Evolutionary conservation across 176 grass and related monocot genomes (phyloP), one percentile per base, ranked within the genome.

Genomic region (Lolium perenne): DNA sequence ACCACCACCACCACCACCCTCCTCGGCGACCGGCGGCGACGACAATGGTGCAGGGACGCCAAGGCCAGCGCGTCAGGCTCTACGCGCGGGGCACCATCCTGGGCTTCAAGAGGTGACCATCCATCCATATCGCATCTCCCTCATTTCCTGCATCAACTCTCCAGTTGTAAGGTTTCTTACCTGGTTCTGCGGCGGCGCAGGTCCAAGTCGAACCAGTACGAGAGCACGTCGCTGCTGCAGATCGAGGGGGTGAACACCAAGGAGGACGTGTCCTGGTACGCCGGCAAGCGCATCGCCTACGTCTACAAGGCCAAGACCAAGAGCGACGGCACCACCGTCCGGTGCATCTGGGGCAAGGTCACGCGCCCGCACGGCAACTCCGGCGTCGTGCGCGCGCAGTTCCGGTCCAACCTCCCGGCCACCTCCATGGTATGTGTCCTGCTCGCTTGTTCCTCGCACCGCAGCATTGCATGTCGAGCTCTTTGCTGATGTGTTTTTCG

Each of bases 261-360:
- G 85, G 92, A 94, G 63, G 89, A 90, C 35, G 92, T 92, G 3
- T 77, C 80, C 1, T 94, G 83, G 80, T 94, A 97, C 87, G 79
- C 87, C 49, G 87, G 92, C 78, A 94, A 90, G 89, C 74, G 83
- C 57, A 84, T 94, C 82, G 94, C 94, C 10, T 93, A 95, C 78
- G 56, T 95, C 63, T 95, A 95, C 91, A 95, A 89, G 94, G 94
- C 88, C 71, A 90, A 90, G 89, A 84, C 92, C 63, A 97, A 84
- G 85, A 90, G 87, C 45, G 77, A 78, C n/a, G 90, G 80, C 23
- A 76, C 69, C 57, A 20, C 29, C 71, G n/a, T 79, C 56, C 79
- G 90, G 14, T 97, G 90, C 86, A 90, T 89, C 66, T 94, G 90
- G 92, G 92, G 89, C 46, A 93, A 91, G 91, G 91, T 90, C 57